Evolutionary conservation across 1,139 yeast species (phyloP), one percentile per base, ranked within the genome.

Genomic region (Insectozyma bohioensis): DNA sequence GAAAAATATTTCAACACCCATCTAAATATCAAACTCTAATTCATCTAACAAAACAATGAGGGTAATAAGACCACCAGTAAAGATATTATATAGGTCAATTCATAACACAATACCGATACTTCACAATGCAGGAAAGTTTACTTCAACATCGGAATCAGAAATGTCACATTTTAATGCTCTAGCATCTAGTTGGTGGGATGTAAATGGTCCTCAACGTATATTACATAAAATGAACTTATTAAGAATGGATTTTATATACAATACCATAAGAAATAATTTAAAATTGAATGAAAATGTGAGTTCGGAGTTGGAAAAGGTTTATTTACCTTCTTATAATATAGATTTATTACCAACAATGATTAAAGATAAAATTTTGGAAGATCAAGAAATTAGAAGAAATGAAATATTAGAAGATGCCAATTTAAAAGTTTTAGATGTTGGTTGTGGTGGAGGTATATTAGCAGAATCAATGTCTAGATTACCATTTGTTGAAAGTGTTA

Each of bases 171-270:
- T 92, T 60, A 80, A 85, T 47, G 77, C 80, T 21, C 66, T 92
- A 32, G 98, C 99, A 1, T 72, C 83, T 10, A 62, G 86, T 15
- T 92, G 98, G 99, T 92, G 99, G 98, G 95, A 94, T 51, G 81
- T 85, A 12, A 65, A 81, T 44, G 98, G 98, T 0, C 85, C 97
- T 3, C 97, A 92, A 53, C 66, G 97, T 24, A 85, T 92, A 37
- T 70, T 94, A 29, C 98, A 92, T 61, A 85, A 88, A 60, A 92
- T 92, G 98, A 94, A 92, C 54, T 64, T 86, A 34, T 68, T 86
- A 32, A 68, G 98, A 42, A 75, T 92, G 82, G 97, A 90, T 54
- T 92, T 87, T 54, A 80, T 92, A 31, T 76, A 75, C 39, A 70
- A 72, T 6, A 81, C 80, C 0, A 63, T 90, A 20, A 62, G 70